Evolutionary conservation across 345 rosid genomes (phyloP).

Genomic region (Lumnitzera racemosa): DNA sequence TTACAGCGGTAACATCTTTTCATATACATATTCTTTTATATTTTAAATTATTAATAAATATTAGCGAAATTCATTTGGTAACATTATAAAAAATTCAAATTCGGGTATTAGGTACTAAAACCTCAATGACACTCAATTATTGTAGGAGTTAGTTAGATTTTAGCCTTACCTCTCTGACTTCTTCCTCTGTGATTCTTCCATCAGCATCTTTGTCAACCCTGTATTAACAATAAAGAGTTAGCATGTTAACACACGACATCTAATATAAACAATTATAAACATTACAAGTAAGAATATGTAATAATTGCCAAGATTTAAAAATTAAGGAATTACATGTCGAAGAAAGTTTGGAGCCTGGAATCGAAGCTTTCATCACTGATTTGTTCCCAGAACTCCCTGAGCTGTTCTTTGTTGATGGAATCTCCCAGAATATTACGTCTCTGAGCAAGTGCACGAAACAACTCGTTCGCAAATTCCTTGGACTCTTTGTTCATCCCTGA

Average conservation of each 20-base stretch:
- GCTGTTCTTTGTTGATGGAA: conserved; percentile 56
- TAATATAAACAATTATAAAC: background rate
- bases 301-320: background rate
- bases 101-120: too few species aligned
- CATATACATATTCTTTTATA: too few species aligned
- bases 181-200: conserved; percentile 80
- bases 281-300: background rate
- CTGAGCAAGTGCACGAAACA: conserved; percentile 68
- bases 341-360: conserved; percentile 78
- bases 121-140: too few species aligned
- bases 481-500: conserved; percentile 85
- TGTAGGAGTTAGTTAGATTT: too few species aligned
- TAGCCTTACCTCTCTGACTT: conserved; percentile 31
- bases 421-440: conserved; percentile 52
- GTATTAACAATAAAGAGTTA: background rate
- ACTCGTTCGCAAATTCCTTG: conserved; percentile 73
- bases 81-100: too few species aligned
- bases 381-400: conserved; percentile 69
- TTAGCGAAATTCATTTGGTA: too few species aligned
- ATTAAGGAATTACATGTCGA: conserved; percentile 51
- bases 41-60: too few species aligned
- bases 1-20: too few species aligned
- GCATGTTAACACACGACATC: background rate
- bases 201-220: conserved; percentile 65
- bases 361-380: conserved; percentile 83